Percentiles rank a stretch among this genome's conserved stretches.
Evolutionary conservation across 2,329 filamentous ascomycete species (phyloP).

Genomic region (Diaporthe helianthi): DNA sequence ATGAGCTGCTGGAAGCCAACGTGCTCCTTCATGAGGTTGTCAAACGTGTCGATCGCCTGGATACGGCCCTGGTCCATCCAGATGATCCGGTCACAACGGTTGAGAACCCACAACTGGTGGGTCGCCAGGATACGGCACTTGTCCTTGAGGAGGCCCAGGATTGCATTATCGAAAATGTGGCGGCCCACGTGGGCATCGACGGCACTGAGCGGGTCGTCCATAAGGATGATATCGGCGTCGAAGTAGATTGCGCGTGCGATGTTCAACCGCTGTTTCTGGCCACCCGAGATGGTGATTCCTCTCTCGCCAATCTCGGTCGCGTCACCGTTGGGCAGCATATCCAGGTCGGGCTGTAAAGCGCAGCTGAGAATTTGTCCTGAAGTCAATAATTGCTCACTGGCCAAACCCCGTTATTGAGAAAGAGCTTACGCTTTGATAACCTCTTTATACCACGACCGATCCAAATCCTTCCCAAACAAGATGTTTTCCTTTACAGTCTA

Average conservation of each 20-base stretch:
- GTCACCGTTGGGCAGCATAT: slow-evolving; percentile 92
- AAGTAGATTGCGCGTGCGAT: slow-evolving; percentile 72
- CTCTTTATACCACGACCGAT: slow-evolving; percentile 79
- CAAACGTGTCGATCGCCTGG: slow-evolving; percentile 68
- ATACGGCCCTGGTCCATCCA: slow-evolving; percentile 70
- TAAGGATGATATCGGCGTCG: slow-evolving; percentile 42
- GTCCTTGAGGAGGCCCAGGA: slow-evolving; percentile 69
- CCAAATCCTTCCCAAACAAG: slow-evolving; percentile 80
- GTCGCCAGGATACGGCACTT: slow-evolving; percentile 74
- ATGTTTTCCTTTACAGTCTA: slow-evolving; percentile 84
- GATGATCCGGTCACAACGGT: slow-evolving; percentile 71
- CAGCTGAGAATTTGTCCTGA: slow-evolving; percentile 65
- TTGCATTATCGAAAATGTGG: slow-evolving; percentile 70
- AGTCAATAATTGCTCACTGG: slow-evolving; percentile 18
- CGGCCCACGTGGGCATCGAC: slow-evolving; percentile 46
- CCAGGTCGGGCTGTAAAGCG: slow-evolving; percentile 82
- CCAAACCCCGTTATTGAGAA: too few species aligned
- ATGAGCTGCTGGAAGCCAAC: slow-evolving; percentile 82
- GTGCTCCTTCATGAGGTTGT: slow-evolving; percentile 67
- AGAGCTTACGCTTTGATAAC: slow-evolving; percentile 72
- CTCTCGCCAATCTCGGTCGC: slow-evolving; percentile 92
- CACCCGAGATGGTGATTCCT: slow-evolving; percentile 95
- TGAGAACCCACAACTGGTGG: slow-evolving; percentile 72
- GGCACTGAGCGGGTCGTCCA: slow-evolving; percentile 45
- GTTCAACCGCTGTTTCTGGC: slow-evolving; percentile 93